Conservation (phyloP, 495 filamentous ascomycete species). For the Aspergillus avenaceus region DNA sequence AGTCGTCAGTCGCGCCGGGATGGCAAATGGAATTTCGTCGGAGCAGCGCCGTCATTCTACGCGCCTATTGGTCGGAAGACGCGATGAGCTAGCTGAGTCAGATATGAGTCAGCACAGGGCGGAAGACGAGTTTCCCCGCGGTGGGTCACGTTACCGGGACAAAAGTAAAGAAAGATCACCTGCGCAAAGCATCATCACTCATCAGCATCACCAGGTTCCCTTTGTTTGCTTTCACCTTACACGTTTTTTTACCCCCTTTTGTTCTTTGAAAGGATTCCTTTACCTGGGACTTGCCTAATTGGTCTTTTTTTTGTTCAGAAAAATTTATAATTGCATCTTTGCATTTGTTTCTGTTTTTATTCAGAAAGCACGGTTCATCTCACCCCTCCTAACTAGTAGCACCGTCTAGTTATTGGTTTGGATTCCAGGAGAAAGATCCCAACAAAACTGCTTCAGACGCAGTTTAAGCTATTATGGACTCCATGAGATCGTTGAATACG, state of each 20-base stretch:
- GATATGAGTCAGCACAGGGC: constrained; percentile 28
- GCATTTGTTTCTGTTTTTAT: constrained; percentile 1
- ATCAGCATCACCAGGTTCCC: not conserved
- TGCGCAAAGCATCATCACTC: constrained; percentile 9
- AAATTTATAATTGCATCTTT: not conserved
- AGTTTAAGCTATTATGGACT: constrained; percentile 54
- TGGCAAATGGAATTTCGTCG: constrained; percentile 32
- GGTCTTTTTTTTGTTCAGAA: not conserved
- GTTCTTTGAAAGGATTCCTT: not conserved
- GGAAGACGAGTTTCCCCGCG: constrained; percentile 32
- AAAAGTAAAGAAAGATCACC: constrained; percentile 27
- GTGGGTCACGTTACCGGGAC: constrained; percentile 43
- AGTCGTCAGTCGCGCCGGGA: constrained; percentile 29
- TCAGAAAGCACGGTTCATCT: constrained; percentile 16
- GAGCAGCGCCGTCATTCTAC: constrained; percentile 28
- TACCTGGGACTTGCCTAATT: not conserved
- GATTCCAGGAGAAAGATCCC: constrained; percentile 1
- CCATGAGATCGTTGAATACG: constrained; percentile 69
- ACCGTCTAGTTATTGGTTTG: not conserved
- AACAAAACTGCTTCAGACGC: constrained; percentile 12
- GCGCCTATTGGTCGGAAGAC: constrained; percentile 33
- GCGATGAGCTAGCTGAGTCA: constrained; percentile 16
- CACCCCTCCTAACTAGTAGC: constrained; percentile 16
- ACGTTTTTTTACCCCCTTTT: not conserved
- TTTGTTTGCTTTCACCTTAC: not conserved